phyloP scores from a whole-genome alignment of 495 filamentous ascomycete species.

The Talaromyces liani region DNA sequence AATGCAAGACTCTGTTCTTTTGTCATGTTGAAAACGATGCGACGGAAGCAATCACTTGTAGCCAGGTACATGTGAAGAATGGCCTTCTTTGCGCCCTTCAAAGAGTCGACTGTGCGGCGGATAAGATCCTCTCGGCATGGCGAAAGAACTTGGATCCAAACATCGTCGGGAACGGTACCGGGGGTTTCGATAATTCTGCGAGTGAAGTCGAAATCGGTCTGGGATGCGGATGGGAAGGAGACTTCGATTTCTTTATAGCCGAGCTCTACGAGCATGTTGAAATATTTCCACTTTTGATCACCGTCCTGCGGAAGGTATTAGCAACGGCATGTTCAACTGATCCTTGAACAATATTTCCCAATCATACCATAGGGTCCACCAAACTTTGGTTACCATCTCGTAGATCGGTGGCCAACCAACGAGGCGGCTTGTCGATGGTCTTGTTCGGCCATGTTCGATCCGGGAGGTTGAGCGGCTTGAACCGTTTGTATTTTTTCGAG shows the following conservation, averaged over 20 bases:
- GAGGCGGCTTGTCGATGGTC: constrained; percentile 66
- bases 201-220: constrained; percentile 95
- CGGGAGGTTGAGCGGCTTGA: constrained; percentile 69
- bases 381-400: constrained; percentile 85
- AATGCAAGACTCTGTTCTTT: constrained; percentile 75
- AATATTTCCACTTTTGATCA: constrained; percentile 91
- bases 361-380: constrained; percentile 74
- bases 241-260: constrained; percentile 99
- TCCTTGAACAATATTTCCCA: neutral
- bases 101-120: constrained; percentile 77
- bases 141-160: constrained; percentile 90
- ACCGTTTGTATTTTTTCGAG: constrained; percentile 80
- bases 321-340: neutral
- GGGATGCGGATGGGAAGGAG: constrained; percentile 88
- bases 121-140: constrained; percentile 94
- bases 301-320: constrained; percentile 52
- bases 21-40: constrained; percentile 80
- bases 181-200: constrained; percentile 81
- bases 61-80: constrained; percentile 95
- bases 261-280: constrained; percentile 86
- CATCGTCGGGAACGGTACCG: constrained; percentile 81
- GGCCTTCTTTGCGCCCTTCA: constrained; percentile 90
- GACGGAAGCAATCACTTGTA: constrained; percentile 86
- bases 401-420: constrained; percentile 82
- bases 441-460: constrained; percentile 87